A percentile compares a stretch with the other conserved stretches of the same genome.
Conservation (phyloP, 2,329 filamentous ascomycete genomes). For the Immersiporthe knoxdaviesiana region DNA sequence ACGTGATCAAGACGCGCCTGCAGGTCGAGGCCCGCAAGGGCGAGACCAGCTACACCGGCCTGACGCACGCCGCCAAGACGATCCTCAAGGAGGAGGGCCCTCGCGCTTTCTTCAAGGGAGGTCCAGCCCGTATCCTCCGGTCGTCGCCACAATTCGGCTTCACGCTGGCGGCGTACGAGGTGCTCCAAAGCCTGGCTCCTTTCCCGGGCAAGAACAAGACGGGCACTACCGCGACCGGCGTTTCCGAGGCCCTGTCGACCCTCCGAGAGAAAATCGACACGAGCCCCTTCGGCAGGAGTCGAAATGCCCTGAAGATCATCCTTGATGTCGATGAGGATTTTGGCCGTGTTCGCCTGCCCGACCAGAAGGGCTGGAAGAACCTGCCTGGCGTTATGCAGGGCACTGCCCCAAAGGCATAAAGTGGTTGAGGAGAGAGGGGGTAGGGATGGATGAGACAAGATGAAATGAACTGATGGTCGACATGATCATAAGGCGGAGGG, state of each 20-base stretch:
- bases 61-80: constrained; percentile 82
- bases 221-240: constrained; percentile 58
- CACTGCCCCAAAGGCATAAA: constrained; percentile 32
- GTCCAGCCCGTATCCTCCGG: constrained; percentile 89
- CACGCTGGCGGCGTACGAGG: constrained; percentile 92
- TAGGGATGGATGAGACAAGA: no score
- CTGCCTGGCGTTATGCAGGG: constrained; percentile 55
- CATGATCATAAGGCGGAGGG: constrained; percentile 6
- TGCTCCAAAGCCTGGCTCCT: constrained; percentile 80
- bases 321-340: constrained; percentile 94
- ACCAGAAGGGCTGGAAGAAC: constrained; percentile 56
- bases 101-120: constrained; percentile 97
- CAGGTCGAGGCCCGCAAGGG: constrained; percentile 98
- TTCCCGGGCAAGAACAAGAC: constrained; percentile 68
- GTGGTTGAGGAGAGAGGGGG: not conserved
- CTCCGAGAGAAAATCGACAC: constrained; percentile 63
- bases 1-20: constrained; percentile 98
- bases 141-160: constrained; percentile 98
- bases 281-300: constrained; percentile 63
- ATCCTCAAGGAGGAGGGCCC: constrained; percentile 92
- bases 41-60: constrained; percentile 82
- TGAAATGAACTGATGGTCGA: constrained; percentile 13
- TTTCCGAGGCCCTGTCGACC: constrained; percentile 65
- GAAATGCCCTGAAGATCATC: constrained; percentile 94
- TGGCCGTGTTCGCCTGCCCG: constrained; percentile 69